phyloP scores from a whole-genome alignment of 176 grass and related monocot species.

The Avena atlantica region DNA sequence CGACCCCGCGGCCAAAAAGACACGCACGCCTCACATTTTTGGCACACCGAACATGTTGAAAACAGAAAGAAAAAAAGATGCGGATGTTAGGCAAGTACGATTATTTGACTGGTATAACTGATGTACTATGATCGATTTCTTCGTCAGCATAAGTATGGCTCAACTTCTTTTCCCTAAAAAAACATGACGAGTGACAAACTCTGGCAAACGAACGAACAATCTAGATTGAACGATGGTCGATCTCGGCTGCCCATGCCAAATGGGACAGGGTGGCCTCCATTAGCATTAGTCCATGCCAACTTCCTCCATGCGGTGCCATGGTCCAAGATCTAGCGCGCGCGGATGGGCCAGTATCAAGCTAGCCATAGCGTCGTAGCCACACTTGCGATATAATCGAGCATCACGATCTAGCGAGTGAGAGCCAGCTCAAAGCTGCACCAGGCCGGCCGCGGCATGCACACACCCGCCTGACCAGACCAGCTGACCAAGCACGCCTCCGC shows the following conservation, averaged over 20 bases:
- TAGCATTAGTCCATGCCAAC: background rate
- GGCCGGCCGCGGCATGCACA: background rate
- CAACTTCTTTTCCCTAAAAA: too few species aligned
- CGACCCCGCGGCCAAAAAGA: conserved; percentile 50
- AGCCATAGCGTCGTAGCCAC: background rate
- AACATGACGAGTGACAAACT: background rate
- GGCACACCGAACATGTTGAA: background rate
- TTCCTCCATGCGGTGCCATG: conserved; percentile 33
- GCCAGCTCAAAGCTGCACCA: conserved; percentile 47
- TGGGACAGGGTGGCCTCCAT: conserved; percentile 30
- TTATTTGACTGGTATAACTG: too few species aligned
- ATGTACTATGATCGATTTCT: too few species aligned
- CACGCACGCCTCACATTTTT: background rate
- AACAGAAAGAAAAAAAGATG: background rate
- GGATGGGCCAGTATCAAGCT: conserved; percentile 39
- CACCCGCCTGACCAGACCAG: background rate
- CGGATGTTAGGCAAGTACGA: too few species aligned
- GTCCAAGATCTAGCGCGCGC: conserved; percentile 43
- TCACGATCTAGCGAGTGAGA: conserved; percentile 45
- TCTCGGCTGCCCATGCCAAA: conserved; percentile 18
- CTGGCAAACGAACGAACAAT: background rate
- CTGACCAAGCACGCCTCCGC: background rate
- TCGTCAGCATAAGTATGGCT: too few species aligned
- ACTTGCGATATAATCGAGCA: background rate
- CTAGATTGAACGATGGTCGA: background rate